Evolutionary conservation across 1,284 basidiomycete genomes (phyloP).

Genomic region (Ceratobasidium sp.): DNA sequence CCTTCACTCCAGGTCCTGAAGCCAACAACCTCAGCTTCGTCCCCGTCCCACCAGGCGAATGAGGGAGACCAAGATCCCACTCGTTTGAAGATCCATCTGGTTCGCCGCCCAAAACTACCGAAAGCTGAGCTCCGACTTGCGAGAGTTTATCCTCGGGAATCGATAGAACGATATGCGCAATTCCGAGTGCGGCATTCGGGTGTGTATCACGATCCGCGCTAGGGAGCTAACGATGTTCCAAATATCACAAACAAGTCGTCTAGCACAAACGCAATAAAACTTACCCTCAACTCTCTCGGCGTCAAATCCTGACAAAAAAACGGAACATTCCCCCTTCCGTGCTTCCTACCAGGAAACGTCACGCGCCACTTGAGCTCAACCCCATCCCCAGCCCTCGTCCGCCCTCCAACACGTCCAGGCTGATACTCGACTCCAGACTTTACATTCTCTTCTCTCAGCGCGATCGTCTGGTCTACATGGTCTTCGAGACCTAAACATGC

Average conservation of each 20-base stretch:
- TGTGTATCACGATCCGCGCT: constrained; percentile 14
- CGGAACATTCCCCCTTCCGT: constrained; percentile 63
- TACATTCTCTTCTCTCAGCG: constrained; percentile 50
- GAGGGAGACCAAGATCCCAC: constrained; percentile 32
- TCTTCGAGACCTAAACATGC: constrained; percentile 67
- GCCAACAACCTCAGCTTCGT: constrained; percentile 13
- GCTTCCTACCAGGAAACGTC: constrained; percentile 57
- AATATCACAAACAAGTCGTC: not conserved
- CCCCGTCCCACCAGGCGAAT: not conserved
- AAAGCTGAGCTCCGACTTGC: constrained; percentile 4
- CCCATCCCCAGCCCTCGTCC: constrained; percentile 67
- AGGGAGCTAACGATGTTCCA: not conserved
- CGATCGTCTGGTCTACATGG: constrained; percentile 66
- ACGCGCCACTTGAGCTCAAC: constrained; percentile 71
- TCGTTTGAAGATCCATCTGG: not conserved
- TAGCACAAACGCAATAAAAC: constrained; percentile 50
- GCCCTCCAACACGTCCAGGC: constrained; percentile 65
- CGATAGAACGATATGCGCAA: constrained; percentile 14
- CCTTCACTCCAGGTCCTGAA: not conserved
- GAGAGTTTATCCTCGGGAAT: constrained; percentile 6
- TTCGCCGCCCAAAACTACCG: constrained; percentile 5
- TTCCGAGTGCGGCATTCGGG: constrained; percentile 18
- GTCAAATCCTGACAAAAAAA: constrained; percentile 82
- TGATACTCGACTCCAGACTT: constrained; percentile 61
- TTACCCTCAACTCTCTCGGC: constrained; percentile 68